phyloP scores from a whole-genome alignment of 129 eudicot species.

The Rutidosis leptorrhynchoides region DNA sequence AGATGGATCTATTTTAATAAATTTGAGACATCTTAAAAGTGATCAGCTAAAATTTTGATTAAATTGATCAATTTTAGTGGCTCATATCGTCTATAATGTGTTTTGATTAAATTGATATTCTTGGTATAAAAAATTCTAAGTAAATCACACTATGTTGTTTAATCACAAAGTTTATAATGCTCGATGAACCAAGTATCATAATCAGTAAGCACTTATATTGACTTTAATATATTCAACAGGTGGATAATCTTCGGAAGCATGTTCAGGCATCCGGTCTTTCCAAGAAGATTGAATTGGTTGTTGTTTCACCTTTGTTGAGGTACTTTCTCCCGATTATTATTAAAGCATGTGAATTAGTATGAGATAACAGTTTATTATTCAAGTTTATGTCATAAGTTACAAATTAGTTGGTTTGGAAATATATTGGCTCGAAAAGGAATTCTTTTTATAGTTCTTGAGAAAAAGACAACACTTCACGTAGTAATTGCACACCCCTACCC shows the following conservation, averaged over 20 bases:
- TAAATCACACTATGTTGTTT: background rate
- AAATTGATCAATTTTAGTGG: no score
- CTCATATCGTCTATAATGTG: no score
- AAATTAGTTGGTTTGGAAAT: no score
- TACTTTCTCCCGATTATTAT: slow-evolving; percentile 24
- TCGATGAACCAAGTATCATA: slow-evolving; percentile 1
- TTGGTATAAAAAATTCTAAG: background rate
- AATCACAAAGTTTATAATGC: slow-evolving; percentile 15
- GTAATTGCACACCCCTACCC: no score
- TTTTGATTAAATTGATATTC: background rate
- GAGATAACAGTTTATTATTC: slow-evolving; percentile 5
- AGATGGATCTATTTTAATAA: background rate
- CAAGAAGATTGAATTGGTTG: slow-evolving; percentile 62
- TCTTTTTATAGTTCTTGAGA: no score
- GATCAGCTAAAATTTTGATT: no score
- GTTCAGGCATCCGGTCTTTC: slow-evolving; percentile 62
- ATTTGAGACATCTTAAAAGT: background rate
- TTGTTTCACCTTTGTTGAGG: slow-evolving; percentile 87
- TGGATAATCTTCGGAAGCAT: slow-evolving; percentile 78
- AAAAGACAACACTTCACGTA: no score
- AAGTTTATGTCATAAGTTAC: background rate
- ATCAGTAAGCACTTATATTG: background rate
- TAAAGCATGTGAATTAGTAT: slow-evolving; percentile 3
- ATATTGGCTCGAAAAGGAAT: no score
- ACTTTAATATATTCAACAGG: slow-evolving; percentile 41